Base-by-base conservation (phyloP, 805 yeast genomes). In the Priceomyces haplophilus region DNA sequence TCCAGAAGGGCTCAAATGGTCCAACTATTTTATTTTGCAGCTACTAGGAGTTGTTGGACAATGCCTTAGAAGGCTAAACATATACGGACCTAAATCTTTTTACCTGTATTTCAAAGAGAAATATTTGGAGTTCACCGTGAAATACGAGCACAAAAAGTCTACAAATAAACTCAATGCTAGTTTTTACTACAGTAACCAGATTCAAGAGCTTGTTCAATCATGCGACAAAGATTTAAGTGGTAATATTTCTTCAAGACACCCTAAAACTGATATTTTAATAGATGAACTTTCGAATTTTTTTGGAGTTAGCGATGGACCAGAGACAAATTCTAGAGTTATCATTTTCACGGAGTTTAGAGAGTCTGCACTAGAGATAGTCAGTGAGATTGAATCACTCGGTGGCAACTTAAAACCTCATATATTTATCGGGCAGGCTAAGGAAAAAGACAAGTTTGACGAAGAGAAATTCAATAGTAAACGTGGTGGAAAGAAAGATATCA, bases 351-450 rank as follows among this genome's bases (percentile, higher is more conserved):
- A 90, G 58, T 77, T 80, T 46, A 76, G 99, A 58, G 95, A 88
- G 49, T 84, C 96, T 3, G 99, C 98, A 0, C 65, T 87, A 32
- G 97, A 90, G 48, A 84, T 93, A 35, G 88, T 87, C 1, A 81
- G 80, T 49, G 75, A 74, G 41, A 64, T 82, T 37, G 91, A 84
- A 49, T 21, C 40, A 8, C 39, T 38, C 5, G 45, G 42, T 5
- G 37, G 33, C 7, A 31, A 42, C 16, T 63, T 78, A 17, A 75
- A 76, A 38, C 87, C 98, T 0, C 96, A 88, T 58, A 79, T 91
- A 18, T 93, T 93, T 58, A 88, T 93, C 48, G 99, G 99, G 0
- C 99, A 93, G 58, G 76, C 96, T 0, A 78, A 76, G 47, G 90
- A 82, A 42, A 82, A 80, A 54, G 88, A 82, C 37, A 79, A 74